Evolutionary conservation across 169 alveolate genomes (phyloP), one percentile per base, ranked within the genome.

Genomic region (Plasmodium adleri): DNA sequence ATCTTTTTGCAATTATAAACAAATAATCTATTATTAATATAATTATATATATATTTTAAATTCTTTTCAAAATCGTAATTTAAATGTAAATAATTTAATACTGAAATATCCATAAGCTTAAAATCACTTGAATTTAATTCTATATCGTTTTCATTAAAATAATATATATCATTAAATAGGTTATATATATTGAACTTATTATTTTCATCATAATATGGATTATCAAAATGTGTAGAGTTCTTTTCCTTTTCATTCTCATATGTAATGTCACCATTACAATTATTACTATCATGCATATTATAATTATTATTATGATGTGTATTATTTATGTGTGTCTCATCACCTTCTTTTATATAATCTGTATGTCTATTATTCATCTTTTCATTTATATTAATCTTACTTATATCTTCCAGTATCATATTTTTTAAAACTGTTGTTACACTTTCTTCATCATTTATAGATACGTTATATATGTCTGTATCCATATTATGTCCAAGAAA

Each of bases 31-130:
- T 72, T 70, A 28, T 62, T 72, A 22, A 86, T 72, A 64, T 86
- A 86, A 20, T 86, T 86, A 24, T 59, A 64, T 32, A 64, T 17
- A 62, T 71, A 86, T n/a, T 50, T 72, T 86, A 70, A 20, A 54
- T 86, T 86, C 15, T 50, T 32, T 13, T 86, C 72, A 86, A 86
- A 86, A 66, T 86, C 56, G 63, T 86, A 72, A 47, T 86, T 86
- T 62, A 86, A 60, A 72, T 86, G 72, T 20, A 86, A 64, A 63
- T 86, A 86, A 62, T 72, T 86, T 66, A 86, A 43, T 22, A 86
- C 92, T 47, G 76, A 28, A 26, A 86, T 72, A 43, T 86, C 92
- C 52, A 22, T 56, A 32, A 83, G 17, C 32, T 83, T 68, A 52
- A 83, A 83, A 1, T 78, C 15, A 49, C 28, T 6, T n/a, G 17